Evolutionary conservation across 345 rosid genomes (phyloP).

Genomic region (Eucalyptus shirleyi): DNA sequence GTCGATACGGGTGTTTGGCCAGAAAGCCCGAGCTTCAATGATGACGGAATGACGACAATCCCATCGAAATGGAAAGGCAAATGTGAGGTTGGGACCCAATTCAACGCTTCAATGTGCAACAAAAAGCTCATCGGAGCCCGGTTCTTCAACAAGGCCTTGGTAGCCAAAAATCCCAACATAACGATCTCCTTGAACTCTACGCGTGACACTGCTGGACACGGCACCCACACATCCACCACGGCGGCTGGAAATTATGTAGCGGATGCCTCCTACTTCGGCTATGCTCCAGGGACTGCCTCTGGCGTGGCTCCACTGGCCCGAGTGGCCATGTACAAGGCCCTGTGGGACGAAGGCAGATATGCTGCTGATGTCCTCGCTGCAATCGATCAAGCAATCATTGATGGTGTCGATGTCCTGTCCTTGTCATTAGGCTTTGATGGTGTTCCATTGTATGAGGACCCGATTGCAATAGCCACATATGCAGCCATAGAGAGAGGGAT

Average conservation of each 20-base stretch:
- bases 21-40: slow-evolving; percentile 23
- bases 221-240: slow-evolving; percentile 44
- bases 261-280: slow-evolving; percentile 28
- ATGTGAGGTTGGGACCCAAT: slow-evolving; percentile 29
- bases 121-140: slow-evolving; percentile 39
- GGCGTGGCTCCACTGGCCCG: slow-evolving; percentile 37
- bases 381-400: slow-evolving; percentile 43
- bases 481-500: slow-evolving; percentile 32
- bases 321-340: slow-evolving; percentile 42
- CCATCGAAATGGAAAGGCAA: slow-evolving; percentile 34
- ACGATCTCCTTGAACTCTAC: slow-evolving; percentile 32
- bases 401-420: slow-evolving; percentile 40
- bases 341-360: slow-evolving; percentile 17
- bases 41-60: slow-evolving; percentile 15
- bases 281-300: slow-evolving; percentile 24
- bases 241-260: slow-evolving; percentile 26
- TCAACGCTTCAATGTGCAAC: slow-evolving; percentile 37
- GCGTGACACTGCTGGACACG: slow-evolving; percentile 33
- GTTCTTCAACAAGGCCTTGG: slow-evolving; percentile 29
- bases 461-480: slow-evolving; percentile 39
- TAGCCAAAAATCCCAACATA: slow-evolving; percentile 11
- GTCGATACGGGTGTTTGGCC: slow-evolving; percentile 47
- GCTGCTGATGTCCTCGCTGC: slow-evolving; percentile 33
- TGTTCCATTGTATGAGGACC: slow-evolving; percentile 19
- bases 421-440: slow-evolving; percentile 26